Evolutionary conservation across 257 asterid genomes (phyloP).

Genomic region (Solanum clarkiae): DNA sequence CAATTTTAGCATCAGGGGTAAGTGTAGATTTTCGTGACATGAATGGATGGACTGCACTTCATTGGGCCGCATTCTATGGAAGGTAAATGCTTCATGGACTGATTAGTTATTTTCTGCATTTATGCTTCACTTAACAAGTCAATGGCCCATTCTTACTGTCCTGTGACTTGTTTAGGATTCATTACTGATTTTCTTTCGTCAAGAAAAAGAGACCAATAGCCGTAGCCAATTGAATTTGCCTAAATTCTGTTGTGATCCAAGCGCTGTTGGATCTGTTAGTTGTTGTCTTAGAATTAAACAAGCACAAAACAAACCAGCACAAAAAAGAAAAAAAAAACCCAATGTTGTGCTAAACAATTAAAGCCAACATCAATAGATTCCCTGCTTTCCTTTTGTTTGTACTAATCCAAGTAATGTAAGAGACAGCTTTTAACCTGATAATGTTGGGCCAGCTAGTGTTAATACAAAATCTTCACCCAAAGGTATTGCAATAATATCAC

Average conservation of each 20-base stretch:
- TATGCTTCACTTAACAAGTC: not conserved
- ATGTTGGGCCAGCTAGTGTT: not conserved
- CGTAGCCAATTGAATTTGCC: not conserved
- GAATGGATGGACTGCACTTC: slow-evolving; percentile 96
- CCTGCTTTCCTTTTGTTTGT: not conserved
- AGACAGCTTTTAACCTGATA: not conserved
- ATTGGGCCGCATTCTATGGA: slow-evolving; percentile 95
- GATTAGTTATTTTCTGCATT: not conserved
- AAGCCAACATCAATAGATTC: not conserved
- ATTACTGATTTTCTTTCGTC: not conserved
- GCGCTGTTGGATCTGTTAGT: not conserved
- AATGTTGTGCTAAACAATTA: not conserved
- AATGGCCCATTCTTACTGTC: not conserved
- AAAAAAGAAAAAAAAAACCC: too few species aligned
- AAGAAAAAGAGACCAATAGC: not conserved
- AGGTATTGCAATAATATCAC: not conserved
- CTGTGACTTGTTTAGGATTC: not conserved
- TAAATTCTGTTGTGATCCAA: not conserved
- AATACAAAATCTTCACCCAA: not conserved
- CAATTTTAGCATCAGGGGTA: slow-evolving; percentile 56
- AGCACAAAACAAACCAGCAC: not conserved
- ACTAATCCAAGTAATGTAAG: not conserved
- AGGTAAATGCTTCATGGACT: slow-evolving; percentile 32
- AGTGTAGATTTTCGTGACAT: slow-evolving; percentile 86
- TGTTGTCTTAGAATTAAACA: not conserved